Base-by-base conservation (phyloP, 352 stramenopile genomes). In the Blastocystis sp. region DNA sequence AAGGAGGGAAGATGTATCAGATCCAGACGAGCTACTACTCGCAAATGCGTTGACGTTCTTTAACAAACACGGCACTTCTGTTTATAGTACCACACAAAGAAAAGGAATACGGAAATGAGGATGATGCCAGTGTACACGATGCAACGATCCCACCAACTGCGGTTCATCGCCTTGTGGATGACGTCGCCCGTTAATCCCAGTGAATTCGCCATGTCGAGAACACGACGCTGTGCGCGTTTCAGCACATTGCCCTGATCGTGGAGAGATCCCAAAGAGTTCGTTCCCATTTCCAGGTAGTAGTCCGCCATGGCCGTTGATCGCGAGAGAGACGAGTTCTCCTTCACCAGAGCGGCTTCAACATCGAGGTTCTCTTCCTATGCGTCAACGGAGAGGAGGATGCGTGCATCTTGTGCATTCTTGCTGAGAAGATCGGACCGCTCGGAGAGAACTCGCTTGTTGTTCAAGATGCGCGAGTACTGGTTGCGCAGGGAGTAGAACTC, bases 1-100 rank as follows among this genome's bases (percentile, higher is more conserved):
- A 95, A 91, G 94, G 94, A 10, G 92, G 93, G 0, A 92, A 93
- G 24, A 91, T 95, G 55, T 96, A 94, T 82, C 93, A 95, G 88
- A 91, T 96, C 37, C 94, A 89, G 50, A 89, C 79, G 16, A 89
- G 79, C 31, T 71, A 71, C 31, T 85, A 85, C 31, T 85, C 74
- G 9, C 74, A 85, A 69, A 69, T 85, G 60, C 33, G 74, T 50
- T 85, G 70, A 41, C 13, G 50, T 77, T 55, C 19, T 51, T 29
- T 35, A 77, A 77, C 50, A 77, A 77, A 85, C 21, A 85, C 19
- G 29, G 60, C 29, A 85, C 50, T 69, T 62, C 45, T 45, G 33
- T 69, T 85, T 85, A 19, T 59, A 59, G 45, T 85, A 85, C 74
- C 74, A 85, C 50, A 85, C 74, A 41, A 66, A 85, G n/a, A 69